Evolutionary conservation across 257 asterid genomes (phyloP).

Genomic region (Salvia rosmarinus): DNA sequence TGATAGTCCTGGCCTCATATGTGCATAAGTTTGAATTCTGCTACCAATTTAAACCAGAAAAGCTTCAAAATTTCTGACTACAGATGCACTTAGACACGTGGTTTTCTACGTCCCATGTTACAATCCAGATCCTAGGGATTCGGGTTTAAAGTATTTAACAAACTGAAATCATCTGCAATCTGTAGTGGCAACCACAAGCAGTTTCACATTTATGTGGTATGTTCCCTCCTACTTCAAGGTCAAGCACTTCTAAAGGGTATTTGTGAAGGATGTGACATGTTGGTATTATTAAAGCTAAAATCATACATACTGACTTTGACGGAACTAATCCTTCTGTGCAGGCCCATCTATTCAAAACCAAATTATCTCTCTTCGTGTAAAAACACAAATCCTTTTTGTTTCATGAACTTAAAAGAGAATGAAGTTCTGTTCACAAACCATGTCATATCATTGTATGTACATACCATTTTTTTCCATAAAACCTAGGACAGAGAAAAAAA

Average conservation of each 20-base stretch:
- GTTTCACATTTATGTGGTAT: background rate
- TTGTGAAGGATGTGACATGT: background rate
- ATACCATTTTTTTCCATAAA: conserved; percentile 6
- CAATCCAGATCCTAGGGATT: background rate
- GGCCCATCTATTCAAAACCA: background rate
- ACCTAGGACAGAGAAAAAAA: background rate
- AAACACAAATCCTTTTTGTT: background rate
- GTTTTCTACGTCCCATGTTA: background rate
- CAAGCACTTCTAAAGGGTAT: conserved; percentile 13
- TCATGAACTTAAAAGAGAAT: background rate
- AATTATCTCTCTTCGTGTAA: conserved; percentile 7
- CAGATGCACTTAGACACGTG: background rate
- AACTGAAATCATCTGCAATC: background rate
- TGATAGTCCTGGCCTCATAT: background rate
- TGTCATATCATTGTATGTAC: background rate
- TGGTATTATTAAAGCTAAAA: background rate
- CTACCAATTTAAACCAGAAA: conserved; percentile 8
- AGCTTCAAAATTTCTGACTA: background rate
- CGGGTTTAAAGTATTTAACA: background rate
- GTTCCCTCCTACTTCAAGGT: conserved; percentile 16
- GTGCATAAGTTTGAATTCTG: background rate
- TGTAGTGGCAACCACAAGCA: conserved; percentile 4
- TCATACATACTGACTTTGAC: background rate
- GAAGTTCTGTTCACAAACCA: conserved; percentile 11
- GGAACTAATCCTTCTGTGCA: conserved; percentile 1